These are phyloP conservation scores for Talaromyces sp. DNA, from an alignment of 2,329 filamentous ascomycete species.

Conservation along the genomic window DNA sequence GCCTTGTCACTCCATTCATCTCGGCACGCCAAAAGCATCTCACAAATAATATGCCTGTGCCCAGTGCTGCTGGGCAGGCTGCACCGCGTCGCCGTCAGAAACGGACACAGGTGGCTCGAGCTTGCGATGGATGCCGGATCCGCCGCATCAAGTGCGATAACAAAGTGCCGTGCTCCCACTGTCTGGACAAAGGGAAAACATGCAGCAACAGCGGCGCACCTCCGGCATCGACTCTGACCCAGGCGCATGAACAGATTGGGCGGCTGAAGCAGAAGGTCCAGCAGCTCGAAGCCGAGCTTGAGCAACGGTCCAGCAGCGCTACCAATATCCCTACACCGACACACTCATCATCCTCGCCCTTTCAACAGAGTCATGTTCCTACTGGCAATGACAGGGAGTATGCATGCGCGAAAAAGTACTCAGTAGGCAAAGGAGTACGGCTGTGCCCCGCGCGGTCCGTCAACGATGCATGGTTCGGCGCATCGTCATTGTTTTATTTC, in stretches of 20 bases:
- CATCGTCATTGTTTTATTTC: constrained; percentile 4
- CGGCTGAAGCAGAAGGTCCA: constrained; percentile 5
- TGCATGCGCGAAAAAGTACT: not conserved
- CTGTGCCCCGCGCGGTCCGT: constrained; percentile 1
- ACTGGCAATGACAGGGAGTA: not conserved
- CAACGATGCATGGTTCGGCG: constrained; percentile 6
- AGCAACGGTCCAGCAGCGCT: not conserved
- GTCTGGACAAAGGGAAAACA: not conserved
- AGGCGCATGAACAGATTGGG: not conserved
- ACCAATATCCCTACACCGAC: not conserved
- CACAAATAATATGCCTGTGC: not conserved
- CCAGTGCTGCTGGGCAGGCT: not conserved
- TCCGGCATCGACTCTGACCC: not conserved
- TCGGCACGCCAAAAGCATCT: not conserved
- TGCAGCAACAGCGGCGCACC: not conserved
- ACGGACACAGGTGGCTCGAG: constrained; percentile 8
- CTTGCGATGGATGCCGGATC: constrained; percentile 9
- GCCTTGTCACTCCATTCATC: not conserved
- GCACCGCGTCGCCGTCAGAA: not conserved
- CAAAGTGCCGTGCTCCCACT: constrained; percentile 6
- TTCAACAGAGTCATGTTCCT: not conserved
- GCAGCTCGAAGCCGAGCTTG: constrained; percentile 6
- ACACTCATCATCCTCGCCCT: not conserved
- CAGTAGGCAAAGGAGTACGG: not conserved
- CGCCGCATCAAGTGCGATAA: constrained; percentile 10